phyloP scores from a whole-genome alignment of 106 monocot species.

The Dendrobium officinale region DNA sequence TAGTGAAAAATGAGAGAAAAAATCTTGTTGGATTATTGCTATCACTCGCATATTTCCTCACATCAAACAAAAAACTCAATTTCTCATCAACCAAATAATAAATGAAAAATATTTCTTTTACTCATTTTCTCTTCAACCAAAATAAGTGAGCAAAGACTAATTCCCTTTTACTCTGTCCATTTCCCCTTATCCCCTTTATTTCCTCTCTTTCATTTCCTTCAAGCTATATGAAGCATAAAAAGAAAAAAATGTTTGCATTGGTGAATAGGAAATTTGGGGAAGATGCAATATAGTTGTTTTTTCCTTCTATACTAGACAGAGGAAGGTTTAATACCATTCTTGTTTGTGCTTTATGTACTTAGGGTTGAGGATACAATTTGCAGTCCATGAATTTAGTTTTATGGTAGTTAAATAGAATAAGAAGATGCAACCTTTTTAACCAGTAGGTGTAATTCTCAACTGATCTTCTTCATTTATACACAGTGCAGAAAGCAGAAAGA shows the following conservation, averaged over 20 bases:
- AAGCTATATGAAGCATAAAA: background rate
- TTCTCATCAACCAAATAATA: background rate
- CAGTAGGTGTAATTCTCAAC: background rate
- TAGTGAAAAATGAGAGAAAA: background rate
- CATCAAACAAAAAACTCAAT: background rate
- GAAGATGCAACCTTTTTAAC: background rate
- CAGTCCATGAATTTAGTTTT: background rate
- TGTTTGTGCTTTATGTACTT: background rate
- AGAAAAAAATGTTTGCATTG: background rate
- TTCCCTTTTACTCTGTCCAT: background rate
- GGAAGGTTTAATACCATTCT: background rate
- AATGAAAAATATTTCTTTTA: background rate
- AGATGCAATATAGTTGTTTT: background rate
- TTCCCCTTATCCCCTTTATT: background rate
- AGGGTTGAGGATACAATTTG: background rate
- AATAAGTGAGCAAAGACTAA: background rate
- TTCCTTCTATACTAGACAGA: background rate
- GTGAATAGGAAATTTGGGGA: background rate
- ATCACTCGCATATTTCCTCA: background rate
- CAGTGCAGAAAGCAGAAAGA: constrained; percentile 96
- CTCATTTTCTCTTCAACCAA: background rate
- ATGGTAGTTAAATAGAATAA: background rate
- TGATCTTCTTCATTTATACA: constrained; percentile 2
- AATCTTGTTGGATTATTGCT: background rate
- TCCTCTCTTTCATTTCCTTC: background rate